phyloP scores from a whole-genome alignment of 768 basidiomycete genomes.

The Naganishia vaughanmartiniae region DNA sequence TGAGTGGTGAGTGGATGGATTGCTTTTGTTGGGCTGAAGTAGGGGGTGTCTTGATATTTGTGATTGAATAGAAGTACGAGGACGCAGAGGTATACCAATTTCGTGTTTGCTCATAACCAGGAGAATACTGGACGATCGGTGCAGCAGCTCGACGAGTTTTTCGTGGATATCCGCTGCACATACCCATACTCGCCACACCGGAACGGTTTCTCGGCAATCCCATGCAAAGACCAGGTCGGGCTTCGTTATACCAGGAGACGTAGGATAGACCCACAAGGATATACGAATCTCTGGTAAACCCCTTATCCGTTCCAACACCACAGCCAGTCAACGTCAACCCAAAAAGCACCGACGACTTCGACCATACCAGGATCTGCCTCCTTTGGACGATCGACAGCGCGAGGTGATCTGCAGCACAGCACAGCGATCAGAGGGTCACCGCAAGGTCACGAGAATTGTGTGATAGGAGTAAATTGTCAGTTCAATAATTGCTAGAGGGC shows the following conservation, averaged over 20 bases:
- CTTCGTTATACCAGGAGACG: not conserved
- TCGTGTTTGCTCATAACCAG: too few relatives aligned
- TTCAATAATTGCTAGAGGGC: not conserved
- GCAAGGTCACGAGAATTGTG: not conserved
- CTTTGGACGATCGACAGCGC: not conserved
- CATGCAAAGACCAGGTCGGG: not conserved
- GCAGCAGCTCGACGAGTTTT: not conserved
- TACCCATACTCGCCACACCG: not conserved
- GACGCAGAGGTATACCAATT: not conserved
- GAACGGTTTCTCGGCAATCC: not conserved
- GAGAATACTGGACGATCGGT: too few relatives aligned
- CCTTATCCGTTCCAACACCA: not conserved
- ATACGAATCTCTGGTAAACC: not conserved
- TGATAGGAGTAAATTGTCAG: not conserved
- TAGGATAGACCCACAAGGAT: not conserved
- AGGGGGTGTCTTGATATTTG: not conserved
- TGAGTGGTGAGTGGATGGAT: not conserved
- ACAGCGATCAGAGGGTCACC: not conserved
- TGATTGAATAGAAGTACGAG: too few relatives aligned
- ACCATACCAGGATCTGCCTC: not conserved
- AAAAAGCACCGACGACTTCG: not conserved
- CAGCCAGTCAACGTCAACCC: not conserved
- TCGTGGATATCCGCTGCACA: not conserved
- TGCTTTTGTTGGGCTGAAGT: constrained; percentile 1
- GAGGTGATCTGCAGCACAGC: not conserved